Percentiles rank a stretch among this genome's conserved stretches.
Evolutionary conservation across 768 basidiomycete species (phyloP).

Genomic region (Boletus eberwhitei): DNA sequence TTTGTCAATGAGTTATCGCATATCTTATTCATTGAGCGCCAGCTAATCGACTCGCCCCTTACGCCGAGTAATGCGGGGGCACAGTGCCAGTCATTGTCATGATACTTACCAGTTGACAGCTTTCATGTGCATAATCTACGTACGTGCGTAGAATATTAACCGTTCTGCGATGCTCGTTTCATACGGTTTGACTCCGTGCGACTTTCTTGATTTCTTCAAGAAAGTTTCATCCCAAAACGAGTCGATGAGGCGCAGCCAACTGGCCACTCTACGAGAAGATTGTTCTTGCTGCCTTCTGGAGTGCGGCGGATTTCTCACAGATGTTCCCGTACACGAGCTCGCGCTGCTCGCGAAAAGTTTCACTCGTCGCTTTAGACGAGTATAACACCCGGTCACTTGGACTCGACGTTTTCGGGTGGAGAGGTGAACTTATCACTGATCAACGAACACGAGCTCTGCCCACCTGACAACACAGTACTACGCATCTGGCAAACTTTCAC

Average conservation of each 20-base stretch:
- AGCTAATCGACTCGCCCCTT: conserved; percentile 11
- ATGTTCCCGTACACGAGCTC: not conserved
- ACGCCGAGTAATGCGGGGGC: not conserved
- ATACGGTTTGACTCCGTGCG: not conserved
- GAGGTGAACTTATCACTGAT: not conserved
- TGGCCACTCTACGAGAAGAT: too few species aligned
- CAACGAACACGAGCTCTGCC: not conserved
- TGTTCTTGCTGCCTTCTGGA: not conserved
- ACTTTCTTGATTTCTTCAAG: not conserved
- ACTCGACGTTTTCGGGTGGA: not conserved
- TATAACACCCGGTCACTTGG: not conserved
- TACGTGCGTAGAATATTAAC: conserved; percentile 3
- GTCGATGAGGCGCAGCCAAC: not conserved
- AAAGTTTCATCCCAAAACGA: not conserved
- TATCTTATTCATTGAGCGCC: conserved; percentile 3
- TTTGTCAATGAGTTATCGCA: not conserved
- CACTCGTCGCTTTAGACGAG: not conserved
- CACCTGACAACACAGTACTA: not conserved
- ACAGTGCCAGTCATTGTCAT: conserved; percentile 9
- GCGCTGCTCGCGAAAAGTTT: not conserved
- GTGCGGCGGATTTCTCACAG: not conserved
- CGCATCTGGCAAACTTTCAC: not conserved
- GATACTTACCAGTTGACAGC: conserved; percentile 4
- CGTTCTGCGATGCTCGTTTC: not conserved
- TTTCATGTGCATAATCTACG: conserved; percentile 21